A percentile compares a stretch with the other conserved stretches of the same genome.
Conservation (phyloP, 2,329 filamentous ascomycete species). For the Fusarium udum region DNA sequence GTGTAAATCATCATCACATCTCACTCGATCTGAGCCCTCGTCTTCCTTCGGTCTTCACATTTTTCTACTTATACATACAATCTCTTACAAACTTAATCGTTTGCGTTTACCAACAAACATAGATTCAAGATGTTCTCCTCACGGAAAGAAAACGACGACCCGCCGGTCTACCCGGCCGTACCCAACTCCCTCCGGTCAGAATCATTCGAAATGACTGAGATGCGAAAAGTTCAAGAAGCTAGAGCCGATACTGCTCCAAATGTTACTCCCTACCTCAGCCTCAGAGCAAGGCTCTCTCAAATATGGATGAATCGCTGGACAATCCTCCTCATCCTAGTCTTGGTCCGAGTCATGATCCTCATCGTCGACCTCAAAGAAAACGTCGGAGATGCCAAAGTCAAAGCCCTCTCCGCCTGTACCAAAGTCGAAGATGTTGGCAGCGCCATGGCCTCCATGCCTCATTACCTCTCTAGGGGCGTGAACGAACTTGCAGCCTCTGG, state of each 20-base stretch:
- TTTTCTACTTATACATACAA: slow-evolving; percentile 13
- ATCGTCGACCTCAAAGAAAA: slow-evolving; percentile 77
- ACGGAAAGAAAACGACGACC: slow-evolving; percentile 45
- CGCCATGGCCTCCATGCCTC: slow-evolving; percentile 96
- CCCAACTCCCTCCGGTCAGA: slow-evolving; percentile 51
- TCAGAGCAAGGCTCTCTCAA: slow-evolving; percentile 89
- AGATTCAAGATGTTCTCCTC: slow-evolving; percentile 52
- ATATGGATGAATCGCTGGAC: slow-evolving; percentile 99
- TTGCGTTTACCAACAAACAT: slow-evolving; percentile 42
- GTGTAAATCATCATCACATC: slow-evolving; percentile 19
- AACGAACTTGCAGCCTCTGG: slow-evolving; percentile 85
- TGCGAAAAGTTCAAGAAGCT: slow-evolving; percentile 45
- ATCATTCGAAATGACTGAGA: slow-evolving; percentile 50
- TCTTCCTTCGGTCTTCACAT: slow-evolving; percentile 9
- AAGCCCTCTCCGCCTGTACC: slow-evolving; percentile 89
- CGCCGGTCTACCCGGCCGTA: slow-evolving; percentile 49
- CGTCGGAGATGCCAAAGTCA: slow-evolving; percentile 76
- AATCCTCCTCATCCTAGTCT: slow-evolving; percentile 83
- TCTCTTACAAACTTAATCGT: slow-evolving; percentile 13
- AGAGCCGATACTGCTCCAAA: slow-evolving; percentile 69
- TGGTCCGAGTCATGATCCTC: slow-evolving; percentile 82
- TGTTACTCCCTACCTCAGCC: slow-evolving; percentile 90
- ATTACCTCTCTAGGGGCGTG: slow-evolving; percentile 89
- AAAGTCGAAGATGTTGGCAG: slow-evolving; percentile 94
- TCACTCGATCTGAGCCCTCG: neutral